Evolutionary conservation across 139 green algal genomes (phyloP), one percentile per base, ranked within the genome.

Genomic region (Picochlorum sp.): DNA sequence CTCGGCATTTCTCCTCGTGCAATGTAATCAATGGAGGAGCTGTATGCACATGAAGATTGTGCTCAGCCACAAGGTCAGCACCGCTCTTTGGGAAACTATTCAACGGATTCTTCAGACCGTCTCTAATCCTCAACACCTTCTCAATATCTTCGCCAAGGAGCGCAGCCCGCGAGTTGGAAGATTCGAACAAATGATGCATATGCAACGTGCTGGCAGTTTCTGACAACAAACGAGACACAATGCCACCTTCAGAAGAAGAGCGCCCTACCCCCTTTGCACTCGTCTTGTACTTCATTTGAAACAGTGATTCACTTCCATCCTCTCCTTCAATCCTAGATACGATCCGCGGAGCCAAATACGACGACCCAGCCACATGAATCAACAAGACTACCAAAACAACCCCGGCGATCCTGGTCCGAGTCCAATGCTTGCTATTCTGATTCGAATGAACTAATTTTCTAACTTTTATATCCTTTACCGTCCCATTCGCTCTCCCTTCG

Each of bases 81-180:
- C 57, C 58, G 13, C n/a, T 52, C 20, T 28, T 21, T 18, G 58
- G 58, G 7, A 23, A 23, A 28, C 20, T 18, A 51, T 28, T 31
- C n/a, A 65, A 65, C 18, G 58, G 58, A 52, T 65, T 65, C 21
- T 21, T 59, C 6, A 65, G 5, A 23, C 58, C 58, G 0, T 59
- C 23, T 23, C n/a, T 21, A 54, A 54, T 20, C 47, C 47, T 21
- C 16, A 21, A 54, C 7, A 54, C 47, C 16, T 20, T 26, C 5
- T 21, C 47, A 23, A 26, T 21, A 54, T 20, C 47, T 7, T 21
- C 47, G 9, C 47, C 18, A 9, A 26, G 47, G 0, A 26, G 47
- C 34, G 34, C 34, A 41, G 34, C 34, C 34, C 34, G 34, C 8
- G 34, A 41, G 34, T 41, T 41, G 34, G 34, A 41, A 41, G 34